Conservation (phyloP, 1,284 basidiomycete species). For the Trametes pubescens region DNA sequence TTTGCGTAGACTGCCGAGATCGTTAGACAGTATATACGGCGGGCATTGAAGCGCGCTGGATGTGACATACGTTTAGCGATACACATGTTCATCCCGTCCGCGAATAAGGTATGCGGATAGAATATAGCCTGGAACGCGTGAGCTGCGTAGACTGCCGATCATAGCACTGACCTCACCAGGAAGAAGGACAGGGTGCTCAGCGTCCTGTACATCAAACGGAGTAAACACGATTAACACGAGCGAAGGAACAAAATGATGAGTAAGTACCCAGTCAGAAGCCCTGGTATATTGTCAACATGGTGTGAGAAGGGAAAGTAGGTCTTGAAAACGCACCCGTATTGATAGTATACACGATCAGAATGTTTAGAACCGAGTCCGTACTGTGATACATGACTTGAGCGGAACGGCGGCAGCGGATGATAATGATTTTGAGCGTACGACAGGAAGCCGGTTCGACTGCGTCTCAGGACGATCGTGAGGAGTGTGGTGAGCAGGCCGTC, state of each 20-base stretch:
- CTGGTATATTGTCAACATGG: background rate
- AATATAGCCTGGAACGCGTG: background rate
- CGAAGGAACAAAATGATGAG: background rate
- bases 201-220: background rate
- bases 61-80: conserved; percentile 3
- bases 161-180: background rate
- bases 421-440: background rate
- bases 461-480: conserved; percentile 13
- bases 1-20: conserved; percentile 1
- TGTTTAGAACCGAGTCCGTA: conserved; percentile 13
- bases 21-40: background rate
- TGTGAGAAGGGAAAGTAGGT: background rate
- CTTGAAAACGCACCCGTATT: conserved; percentile 15
- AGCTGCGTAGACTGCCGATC: background rate
- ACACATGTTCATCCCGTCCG: conserved; percentile 7
- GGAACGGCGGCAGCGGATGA: background rate
- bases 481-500: conserved; percentile 11
- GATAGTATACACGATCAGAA: conserved; percentile 18
- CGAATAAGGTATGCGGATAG: conserved; percentile 3
- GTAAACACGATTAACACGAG: background rate
- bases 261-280: conserved; percentile 9
- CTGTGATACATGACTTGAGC: background rate
- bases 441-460: conserved; percentile 18
- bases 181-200: background rate
- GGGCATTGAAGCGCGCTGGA: no score